Evolutionary conservation across 352 stramenopile genomes (phyloP), one percentile per base, ranked within the genome.

Genomic region (Globisporangium cederbergense): DNA sequence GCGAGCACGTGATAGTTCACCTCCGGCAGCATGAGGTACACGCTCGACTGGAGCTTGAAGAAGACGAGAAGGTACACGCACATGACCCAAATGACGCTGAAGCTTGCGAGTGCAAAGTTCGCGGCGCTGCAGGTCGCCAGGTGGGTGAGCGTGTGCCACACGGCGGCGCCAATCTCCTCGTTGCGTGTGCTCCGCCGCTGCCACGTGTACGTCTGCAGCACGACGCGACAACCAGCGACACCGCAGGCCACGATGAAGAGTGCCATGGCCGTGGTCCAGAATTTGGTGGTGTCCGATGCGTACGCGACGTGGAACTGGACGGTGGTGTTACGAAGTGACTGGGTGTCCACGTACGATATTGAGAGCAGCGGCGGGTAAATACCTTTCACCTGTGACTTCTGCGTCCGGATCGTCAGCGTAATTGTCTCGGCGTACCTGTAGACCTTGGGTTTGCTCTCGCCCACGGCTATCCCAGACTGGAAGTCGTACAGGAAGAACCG

Each of bases 401-500:
- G 78, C 9, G 86, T 90, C 57, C 67, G 70, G 25, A 95, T 65
- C 16, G 79, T 77, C 20, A 97, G 65, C 6, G 79, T 78, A 58
- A 97, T 84, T 28, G 59, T 70, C 55, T 83, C 72, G 1, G 86
- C 91, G 60, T 96, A 97, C 16, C 83, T 75, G 52, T 90, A 73
- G 1, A 89, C 81, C 20, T 79, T 76, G 0, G 84, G 71, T 53
- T 74, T 81, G 9, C 60, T 80, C 34, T 81, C 76, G 7, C 73
- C 75, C 2, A 71, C 53, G 42, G 75, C 65, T 10, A 92, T 68
- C 7, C 89, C 86, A 0, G 83, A 93, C 20, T 84, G 71, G 53
- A 82, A 76, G 64, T 98, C 96, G 57, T 93, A 93, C 30, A 98
- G 69, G 66, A 98, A 96, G 66, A 98, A 98, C 1, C 94, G 81